Conservation (phyloP, 441 rosid species). For the Pelargonium cotyledonis region DNA sequence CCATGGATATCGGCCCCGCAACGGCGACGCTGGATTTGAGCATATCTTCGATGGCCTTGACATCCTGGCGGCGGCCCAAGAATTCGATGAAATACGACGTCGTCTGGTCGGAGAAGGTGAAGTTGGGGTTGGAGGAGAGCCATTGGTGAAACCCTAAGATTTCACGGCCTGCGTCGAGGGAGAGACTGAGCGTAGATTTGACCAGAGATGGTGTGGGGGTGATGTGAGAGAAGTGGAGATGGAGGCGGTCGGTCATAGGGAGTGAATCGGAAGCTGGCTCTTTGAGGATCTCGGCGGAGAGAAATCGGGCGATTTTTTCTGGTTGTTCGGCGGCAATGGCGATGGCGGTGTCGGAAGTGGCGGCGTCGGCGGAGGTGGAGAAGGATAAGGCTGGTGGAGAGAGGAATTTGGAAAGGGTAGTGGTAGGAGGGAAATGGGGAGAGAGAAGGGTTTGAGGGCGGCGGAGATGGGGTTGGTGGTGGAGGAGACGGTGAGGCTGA, state of each 20-base stretch:
- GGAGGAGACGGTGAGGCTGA: background rate
- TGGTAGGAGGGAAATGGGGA: slow-evolving; percentile 3
- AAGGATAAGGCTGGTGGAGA: background rate
- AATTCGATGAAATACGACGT: slow-evolving; percentile 64
- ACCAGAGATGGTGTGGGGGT: slow-evolving; percentile 47
- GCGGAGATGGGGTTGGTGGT: background rate
- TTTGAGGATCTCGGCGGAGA: slow-evolving; percentile 56
- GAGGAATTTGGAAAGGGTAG: slow-evolving; percentile 8
- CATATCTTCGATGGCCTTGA: slow-evolving; percentile 64
- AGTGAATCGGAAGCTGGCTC: slow-evolving; percentile 38
- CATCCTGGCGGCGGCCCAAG: slow-evolving; percentile 82
- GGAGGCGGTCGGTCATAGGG: slow-evolving; percentile 48
- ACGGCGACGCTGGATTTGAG: slow-evolving; percentile 43
- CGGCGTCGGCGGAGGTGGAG: background rate
- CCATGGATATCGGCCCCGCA: slow-evolving; percentile 43
- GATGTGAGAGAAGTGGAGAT: slow-evolving; percentile 71
- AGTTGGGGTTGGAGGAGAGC: slow-evolving; percentile 40
- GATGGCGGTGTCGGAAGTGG: background rate
- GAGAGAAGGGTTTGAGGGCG: background rate
- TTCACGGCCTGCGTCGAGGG: slow-evolving; percentile 76
- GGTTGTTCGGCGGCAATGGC: slow-evolving; percentile 13
- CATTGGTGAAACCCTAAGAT: slow-evolving; percentile 66
- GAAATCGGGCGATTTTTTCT: slow-evolving; percentile 47
- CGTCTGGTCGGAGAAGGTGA: slow-evolving; percentile 65
- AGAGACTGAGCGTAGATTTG: slow-evolving; percentile 51